These are phyloP conservation scores for Yamadazyma olivae DNA, from an alignment of 805 yeast genomes.

Conservation along the genomic window DNA sequence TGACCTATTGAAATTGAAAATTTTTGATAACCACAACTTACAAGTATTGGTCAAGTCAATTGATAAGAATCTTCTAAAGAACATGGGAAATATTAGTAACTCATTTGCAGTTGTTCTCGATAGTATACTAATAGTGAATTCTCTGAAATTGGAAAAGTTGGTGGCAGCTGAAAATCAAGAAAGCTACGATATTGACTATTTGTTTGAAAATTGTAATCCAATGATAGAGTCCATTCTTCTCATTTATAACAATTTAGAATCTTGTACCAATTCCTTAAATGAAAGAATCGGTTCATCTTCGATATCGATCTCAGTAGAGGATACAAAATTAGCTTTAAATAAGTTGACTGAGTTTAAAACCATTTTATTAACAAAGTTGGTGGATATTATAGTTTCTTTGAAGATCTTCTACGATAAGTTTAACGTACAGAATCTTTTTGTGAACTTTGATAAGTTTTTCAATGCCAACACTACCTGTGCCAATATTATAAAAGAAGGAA, in stretches of 20 bases:
- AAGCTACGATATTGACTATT: slow-evolving; percentile 20
- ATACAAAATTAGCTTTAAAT: slow-evolving; percentile 1
- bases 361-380: slow-evolving; percentile 13
- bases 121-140: slow-evolving; percentile 21
- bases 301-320: neutral
- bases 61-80: neutral
- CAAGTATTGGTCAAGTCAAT: slow-evolving; percentile 12
- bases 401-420: slow-evolving; percentile 32
- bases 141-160: slow-evolving; percentile 36
- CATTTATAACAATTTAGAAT: neutral
- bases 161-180: slow-evolving; percentile 19
- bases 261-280: neutral
- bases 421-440: slow-evolving; percentile 22
- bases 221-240: slow-evolving; percentile 7
- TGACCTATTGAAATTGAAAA: slow-evolving; percentile 13
- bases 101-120: slow-evolving; percentile 21
- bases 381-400: slow-evolving; percentile 32
- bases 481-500: slow-evolving; percentile 14
- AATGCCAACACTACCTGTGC: slow-evolving; percentile 17
- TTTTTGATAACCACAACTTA: slow-evolving; percentile 21
- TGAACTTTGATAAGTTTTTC: slow-evolving; percentile 33
- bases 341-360: slow-evolving; percentile 6
- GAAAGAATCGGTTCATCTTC: slow-evolving; percentile 5
- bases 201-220: slow-evolving; percentile 5
- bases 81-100: slow-evolving; percentile 7